Percentiles rank a stretch among this genome's conserved stretches.
Conservation (phyloP, 768 basidiomycete genomes). For the Hemileccinum rubropunctum region DNA sequence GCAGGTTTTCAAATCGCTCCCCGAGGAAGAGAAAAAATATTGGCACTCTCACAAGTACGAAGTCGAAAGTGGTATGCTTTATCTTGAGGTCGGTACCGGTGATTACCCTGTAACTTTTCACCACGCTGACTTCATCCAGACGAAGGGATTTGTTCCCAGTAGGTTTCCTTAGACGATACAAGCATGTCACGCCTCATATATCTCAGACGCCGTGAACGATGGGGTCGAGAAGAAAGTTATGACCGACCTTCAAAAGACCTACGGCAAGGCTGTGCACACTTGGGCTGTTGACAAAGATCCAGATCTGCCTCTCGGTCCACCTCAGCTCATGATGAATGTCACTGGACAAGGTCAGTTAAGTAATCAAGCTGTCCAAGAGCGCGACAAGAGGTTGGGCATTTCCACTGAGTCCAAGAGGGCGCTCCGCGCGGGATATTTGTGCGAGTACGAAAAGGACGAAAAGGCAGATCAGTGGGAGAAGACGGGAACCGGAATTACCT, state of each 20-base stretch:
- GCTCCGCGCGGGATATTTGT: constrained; percentile 37
- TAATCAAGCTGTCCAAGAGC: constrained; percentile 26
- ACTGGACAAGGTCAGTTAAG: constrained; percentile 37
- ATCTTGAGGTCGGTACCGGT: constrained; percentile 24
- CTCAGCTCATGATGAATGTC: constrained; percentile 46
- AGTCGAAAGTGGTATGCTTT: constrained; percentile 36
- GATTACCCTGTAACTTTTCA: neutral
- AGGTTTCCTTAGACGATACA: neutral
- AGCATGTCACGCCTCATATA: neutral
- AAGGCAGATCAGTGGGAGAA: constrained; percentile 40
- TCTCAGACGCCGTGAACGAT: constrained; percentile 31
- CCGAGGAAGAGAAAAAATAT: constrained; percentile 45
- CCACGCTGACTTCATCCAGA: constrained; percentile 7
- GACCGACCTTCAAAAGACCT: constrained; percentile 44
- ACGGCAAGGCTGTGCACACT: constrained; percentile 45
- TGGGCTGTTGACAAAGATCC: constrained; percentile 39
- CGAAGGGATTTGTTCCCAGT: constrained; percentile 28
- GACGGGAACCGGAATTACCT: constrained; percentile 31
- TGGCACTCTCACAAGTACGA: constrained; percentile 57
- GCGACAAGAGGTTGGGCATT: constrained; percentile 35
- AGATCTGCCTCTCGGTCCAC: constrained; percentile 44
- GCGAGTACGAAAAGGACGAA: constrained; percentile 34
- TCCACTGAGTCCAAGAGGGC: constrained; percentile 34
- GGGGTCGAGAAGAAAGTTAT: constrained; percentile 38
- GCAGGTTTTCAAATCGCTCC: constrained; percentile 38